Evolutionary conservation across 495 filamentous ascomycete genomes (phyloP), one percentile per base, ranked within the genome.

Genomic region (Penicillium arizonense): DNA sequence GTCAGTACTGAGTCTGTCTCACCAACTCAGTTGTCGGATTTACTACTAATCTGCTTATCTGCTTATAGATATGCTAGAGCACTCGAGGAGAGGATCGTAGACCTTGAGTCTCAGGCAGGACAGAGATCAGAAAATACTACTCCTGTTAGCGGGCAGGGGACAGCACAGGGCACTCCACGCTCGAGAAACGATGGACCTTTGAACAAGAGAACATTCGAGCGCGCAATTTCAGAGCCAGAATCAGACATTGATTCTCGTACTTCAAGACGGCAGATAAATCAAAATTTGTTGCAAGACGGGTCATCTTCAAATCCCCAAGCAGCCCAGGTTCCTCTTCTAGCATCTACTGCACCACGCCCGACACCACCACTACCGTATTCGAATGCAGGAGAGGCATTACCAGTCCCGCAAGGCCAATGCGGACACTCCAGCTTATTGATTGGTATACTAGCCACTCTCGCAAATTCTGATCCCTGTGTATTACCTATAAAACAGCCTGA

Each of bases 381-480:
- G 32, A 5, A 36, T 3, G 7, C 14, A 3, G 13, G 5, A 32
- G 23, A 37, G 5, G 18, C 4, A 16, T 44, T 28, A 4, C 16
- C 45, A 21, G 34, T 34, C n/a, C 4, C 21, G 21, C 40, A 20
- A 8, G 40, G 48, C 21, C 34, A 36, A 23, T 58, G 44, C 18
- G 50, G 55, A 3, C 55, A 58, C 21, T 41, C 50, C 1, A 42
- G 39, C 28, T 36, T 58, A 6, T 35, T 58, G 16, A 44, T 52
- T 18, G 38, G 45, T 12, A 54, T 58, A 8, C 10, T 58, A 36
- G 55, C 55, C 14, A 53, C 55, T 5, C 41, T 58, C 10, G 23
- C 55, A 8, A 49, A 24, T 8, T 34, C 40, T 9, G 34, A 21
- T 4, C 18, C 55, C 10, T 46, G 32, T 10, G 45, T 44, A 13